A percentile compares a stretch with the other conserved stretches of the same genome.
These are phyloP conservation scores for Tagetes patula DNA, from an alignment of 129 eudicot genomes.

Conservation along the genomic window DNA sequence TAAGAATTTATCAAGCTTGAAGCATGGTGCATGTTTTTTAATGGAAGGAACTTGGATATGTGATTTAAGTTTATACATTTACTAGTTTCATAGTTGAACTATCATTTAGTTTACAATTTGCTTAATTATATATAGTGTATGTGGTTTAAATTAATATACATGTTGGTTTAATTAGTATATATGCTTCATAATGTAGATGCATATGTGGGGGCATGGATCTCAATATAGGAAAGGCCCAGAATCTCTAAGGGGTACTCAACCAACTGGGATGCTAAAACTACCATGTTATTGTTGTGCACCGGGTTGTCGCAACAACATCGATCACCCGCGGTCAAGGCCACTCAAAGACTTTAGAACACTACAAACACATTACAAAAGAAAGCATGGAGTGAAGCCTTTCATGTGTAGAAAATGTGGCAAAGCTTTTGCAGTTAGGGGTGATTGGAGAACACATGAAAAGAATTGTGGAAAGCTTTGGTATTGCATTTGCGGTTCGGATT, in stretches of 20 bases:
- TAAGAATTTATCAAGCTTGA: not conserved
- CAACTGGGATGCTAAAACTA: slow-evolving; percentile 68
- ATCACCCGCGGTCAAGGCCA: slow-evolving; percentile 68
- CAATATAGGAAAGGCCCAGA: slow-evolving; percentile 73
- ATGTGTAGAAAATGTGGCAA: slow-evolving; percentile 68
- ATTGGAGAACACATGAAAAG: slow-evolving; percentile 82
- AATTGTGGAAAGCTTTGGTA: slow-evolving; percentile 86
- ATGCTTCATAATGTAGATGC: slow-evolving; percentile 47
- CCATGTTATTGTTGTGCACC: slow-evolving; percentile 74
- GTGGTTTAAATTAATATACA: not conserved
- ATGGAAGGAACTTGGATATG: not conserved
- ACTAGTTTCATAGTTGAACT: slow-evolving; percentile 14
- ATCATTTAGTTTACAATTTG: not conserved
- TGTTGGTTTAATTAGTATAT: not conserved
- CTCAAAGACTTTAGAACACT: slow-evolving; percentile 72
- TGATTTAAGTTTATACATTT: slow-evolving; percentile 1
- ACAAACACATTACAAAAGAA: slow-evolving; percentile 73
- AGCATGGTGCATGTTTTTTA: not conserved
- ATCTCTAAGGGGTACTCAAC: slow-evolving; percentile 68
- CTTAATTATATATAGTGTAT: not conserved
- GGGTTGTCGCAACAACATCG: slow-evolving; percentile 65
- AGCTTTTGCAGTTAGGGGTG: slow-evolving; percentile 69
- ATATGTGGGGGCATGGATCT: slow-evolving; percentile 86
- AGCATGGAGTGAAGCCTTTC: slow-evolving; percentile 71
- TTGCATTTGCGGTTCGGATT: slow-evolving; percentile 72